Conservation (phyloP, 2,329 filamentous ascomycete genomes). For the Lasiodiplodia hormozganensis region DNA sequence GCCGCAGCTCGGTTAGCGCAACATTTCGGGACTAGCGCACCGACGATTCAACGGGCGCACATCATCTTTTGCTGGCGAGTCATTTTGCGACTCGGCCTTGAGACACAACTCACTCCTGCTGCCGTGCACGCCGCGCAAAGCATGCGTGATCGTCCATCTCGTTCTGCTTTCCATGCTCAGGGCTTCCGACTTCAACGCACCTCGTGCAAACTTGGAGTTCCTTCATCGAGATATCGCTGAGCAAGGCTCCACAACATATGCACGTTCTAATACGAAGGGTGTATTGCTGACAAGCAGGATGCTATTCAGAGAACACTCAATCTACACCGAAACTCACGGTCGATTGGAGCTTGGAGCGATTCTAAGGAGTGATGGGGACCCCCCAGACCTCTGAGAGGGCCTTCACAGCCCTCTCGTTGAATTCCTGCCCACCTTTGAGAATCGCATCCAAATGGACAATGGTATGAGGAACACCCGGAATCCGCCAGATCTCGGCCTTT, state of each 20-base stretch:
- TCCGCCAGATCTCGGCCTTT: slow-evolving; percentile 41
- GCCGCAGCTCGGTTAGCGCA: slow-evolving; percentile 21
- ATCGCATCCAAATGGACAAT: slow-evolving; percentile 22
- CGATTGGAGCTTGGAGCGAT: neutral
- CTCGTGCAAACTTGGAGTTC: no score
- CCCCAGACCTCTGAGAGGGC: slow-evolving; percentile 12
- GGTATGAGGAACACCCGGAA: slow-evolving; percentile 45
- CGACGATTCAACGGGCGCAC: neutral
- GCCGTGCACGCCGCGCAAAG: neutral
- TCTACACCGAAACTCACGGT: neutral
- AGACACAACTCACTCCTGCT: neutral
- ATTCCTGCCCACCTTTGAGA: slow-evolving; percentile 10
- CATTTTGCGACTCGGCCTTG: neutral
- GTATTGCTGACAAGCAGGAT: neutral
- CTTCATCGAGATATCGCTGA: no score
- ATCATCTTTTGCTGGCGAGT: neutral
- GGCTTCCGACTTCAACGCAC: no score
- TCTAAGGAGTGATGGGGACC: slow-evolving; percentile 2
- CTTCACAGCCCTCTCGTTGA: slow-evolving; percentile 19
- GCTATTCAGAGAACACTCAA: neutral
- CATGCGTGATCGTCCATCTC: neutral
- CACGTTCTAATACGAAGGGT: no score
- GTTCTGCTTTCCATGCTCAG: neutral
- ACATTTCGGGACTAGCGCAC: neutral
- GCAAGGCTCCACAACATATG: no score